Conservation (phyloP, 2,329 filamentous ascomycete genomes). For the Anthostomella pinea region DNA sequence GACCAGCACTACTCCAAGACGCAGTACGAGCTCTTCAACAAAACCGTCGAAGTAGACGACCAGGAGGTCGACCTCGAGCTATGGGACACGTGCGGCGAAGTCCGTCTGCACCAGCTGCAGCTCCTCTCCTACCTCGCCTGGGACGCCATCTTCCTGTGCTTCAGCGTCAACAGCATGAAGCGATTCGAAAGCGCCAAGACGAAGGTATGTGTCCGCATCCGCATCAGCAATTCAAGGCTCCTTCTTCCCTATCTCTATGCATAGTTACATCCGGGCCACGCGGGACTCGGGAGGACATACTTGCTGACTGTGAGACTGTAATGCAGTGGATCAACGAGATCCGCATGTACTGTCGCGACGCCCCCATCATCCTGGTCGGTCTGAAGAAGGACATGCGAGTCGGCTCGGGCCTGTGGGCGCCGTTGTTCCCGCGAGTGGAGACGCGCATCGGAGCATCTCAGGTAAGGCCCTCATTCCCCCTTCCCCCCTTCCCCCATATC, state of each 20-base stretch:
- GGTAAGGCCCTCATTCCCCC: constrained; percentile 24
- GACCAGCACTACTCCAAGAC: constrained; percentile 23
- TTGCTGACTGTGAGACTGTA: too few relatives aligned
- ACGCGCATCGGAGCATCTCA: constrained; percentile 24
- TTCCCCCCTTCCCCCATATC: background rate
- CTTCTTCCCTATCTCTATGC: too few relatives aligned
- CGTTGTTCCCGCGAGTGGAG: constrained; percentile 24
- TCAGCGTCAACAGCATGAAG: constrained; percentile 29
- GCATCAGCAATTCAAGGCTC: too few relatives aligned
- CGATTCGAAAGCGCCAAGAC: constrained; percentile 26
- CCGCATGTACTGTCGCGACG: constrained; percentile 59
- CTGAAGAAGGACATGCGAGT: constrained; percentile 69
- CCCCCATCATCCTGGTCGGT: constrained; percentile 69
- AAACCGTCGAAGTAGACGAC: constrained; percentile 21
- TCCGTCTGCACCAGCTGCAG: constrained; percentile 26
- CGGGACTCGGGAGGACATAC: constrained; percentile 6
- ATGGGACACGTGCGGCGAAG: constrained; percentile 31
- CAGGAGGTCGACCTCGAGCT: constrained; percentile 28
- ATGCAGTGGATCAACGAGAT: constrained; percentile 67
- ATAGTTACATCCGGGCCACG: too few relatives aligned
- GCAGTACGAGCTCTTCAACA: constrained; percentile 29
- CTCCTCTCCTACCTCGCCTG: constrained; percentile 29
- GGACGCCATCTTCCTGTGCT: constrained; percentile 39
- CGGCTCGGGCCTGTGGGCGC: constrained; percentile 23
- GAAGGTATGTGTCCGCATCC: constrained; percentile 24